Evolutionary conservation across 768 basidiomycete species (phyloP), one percentile per base, ranked within the genome.

Genomic region (Termitomyces sp.): DNA sequence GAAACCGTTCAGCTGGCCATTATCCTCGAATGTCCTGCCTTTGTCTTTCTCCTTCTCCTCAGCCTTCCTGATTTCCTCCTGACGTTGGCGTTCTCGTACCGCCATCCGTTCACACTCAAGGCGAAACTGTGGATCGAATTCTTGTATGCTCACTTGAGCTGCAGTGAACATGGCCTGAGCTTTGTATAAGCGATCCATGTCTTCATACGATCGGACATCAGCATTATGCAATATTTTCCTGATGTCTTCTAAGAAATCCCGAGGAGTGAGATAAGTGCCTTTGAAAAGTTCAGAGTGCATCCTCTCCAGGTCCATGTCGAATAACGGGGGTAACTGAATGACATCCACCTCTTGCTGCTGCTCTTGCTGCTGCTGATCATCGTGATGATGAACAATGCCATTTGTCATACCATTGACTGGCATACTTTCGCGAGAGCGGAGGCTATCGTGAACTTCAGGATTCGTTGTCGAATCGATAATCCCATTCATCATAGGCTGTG

Each of bases 91-190:
- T 68, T 95, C 90, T 52, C 87, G 77, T 39, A 72, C 79, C 15
- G 92, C 89, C 90, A 95, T 94, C 61, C 90, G 79, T 68, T 90
- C 87, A 69, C 95, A 98, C 69, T 98, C 96, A 29, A 85, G 57
- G 51, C 77, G 76, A 69, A 97, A 88, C 53, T 82, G 79, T 0
- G 81, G 78, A 66, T 96, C 94, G 64, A 94, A 92, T 66, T 91
- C 90, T 64, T 90, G 84, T 55, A 93, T 83, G 75, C 90, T 87
- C 62, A 95, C 88, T 67, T 97, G 80, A 1, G 91, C 80, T 18
- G 91, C 88, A 24, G 85, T 92, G 60, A 86, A 83, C 92, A 99
- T 92, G 39, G 92, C 88, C 60, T 92, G 88, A 0, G 96, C 92
- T 60, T 87, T 88, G 66, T 83, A 81, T 44, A 92, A 69, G 42